Base-by-base conservation (phyloP, 1,139 yeast species). In the Suhomyces panamericanus region DNA sequence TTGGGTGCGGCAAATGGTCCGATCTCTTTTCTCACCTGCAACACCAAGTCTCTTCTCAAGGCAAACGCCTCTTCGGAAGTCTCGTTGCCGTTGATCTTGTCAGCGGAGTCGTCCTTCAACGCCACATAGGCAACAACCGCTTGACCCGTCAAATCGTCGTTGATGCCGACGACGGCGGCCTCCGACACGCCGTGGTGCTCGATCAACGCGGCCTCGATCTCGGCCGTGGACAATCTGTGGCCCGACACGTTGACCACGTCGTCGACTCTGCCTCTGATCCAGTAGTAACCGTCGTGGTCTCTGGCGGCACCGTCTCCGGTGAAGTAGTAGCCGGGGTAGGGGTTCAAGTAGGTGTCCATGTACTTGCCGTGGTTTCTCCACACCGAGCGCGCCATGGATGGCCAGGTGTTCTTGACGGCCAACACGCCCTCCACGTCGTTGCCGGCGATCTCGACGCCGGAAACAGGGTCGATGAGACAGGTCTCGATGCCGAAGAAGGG, bases 1-100 rank as follows among this genome's bases (percentile, higher is more conserved):
- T 91, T 91, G 67, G 99, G 99, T 47, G 98, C 96, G 36, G 99
- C 99, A 70, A 93, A 93, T 46, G 99, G 99, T 45, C 99, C 99
- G 65, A 93, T 93, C 63, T 85, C 89, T 64, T 86, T 85, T 75
- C 99, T 85, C 42, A 93, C 97, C 60, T 85, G 90, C 70, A 91
- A 70, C 48, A 90, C 75, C 58, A 95, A 80, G 59, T 85, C 89
- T 72, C 86, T 88, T 77, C 95, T 86, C 59, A 87, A 76, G 44
- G 78, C 83, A 44, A 74, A 69, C 16, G 75, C 70, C 47, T 73
- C 78, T 41, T 75, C 81, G 46, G 75, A 69, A 38, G 77, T 67
- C 54, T 78, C 83, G 41, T 69, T 60, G 42, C 75, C 74, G 48
- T 63, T 62, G 43, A 76, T 67, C 44, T 66, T 62, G 37, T 64